Evolutionary conservation across 2,329 filamentous ascomycete species (phyloP).

Genomic region (Bipolaris oryzae): DNA sequence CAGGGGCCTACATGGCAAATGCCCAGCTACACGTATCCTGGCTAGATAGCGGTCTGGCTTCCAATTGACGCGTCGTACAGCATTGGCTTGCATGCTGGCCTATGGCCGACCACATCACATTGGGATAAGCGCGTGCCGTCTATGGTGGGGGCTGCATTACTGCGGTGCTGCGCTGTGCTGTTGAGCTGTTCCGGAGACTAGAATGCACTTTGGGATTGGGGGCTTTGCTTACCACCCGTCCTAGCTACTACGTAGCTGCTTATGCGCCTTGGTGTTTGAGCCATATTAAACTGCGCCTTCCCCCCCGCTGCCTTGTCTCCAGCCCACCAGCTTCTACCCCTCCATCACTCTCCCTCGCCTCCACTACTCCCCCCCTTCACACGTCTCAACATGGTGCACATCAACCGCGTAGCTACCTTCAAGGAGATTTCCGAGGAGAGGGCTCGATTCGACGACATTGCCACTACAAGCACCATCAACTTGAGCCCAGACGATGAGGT

Average conservation of each 20-base stretch:
- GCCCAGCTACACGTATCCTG: background rate
- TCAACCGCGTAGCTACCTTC: slow-evolving; percentile 52
- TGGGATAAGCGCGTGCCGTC: slow-evolving; percentile 11
- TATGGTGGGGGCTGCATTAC: slow-evolving; percentile 21
- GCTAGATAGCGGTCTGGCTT: background rate
- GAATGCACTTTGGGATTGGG: background rate
- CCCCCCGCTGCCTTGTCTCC: background rate
- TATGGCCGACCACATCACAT: background rate
- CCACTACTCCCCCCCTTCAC: background rate
- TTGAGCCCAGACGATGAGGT: slow-evolving; percentile 42
- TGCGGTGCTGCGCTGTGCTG: background rate
- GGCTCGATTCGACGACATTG: slow-evolving; percentile 27
- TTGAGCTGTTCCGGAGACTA: slow-evolving; percentile 6
- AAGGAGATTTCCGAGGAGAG: slow-evolving; percentile 45
- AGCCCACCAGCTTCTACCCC: background rate
- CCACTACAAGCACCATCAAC: slow-evolving; percentile 25
- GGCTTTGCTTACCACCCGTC: background rate
- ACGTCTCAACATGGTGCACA: slow-evolving; percentile 55
- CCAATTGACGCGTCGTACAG: slow-evolving; percentile 8
- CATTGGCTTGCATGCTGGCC: slow-evolving; percentile 7
- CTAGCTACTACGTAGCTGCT: background rate
- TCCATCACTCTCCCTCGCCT: background rate
- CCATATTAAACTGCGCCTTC: slow-evolving; percentile 18
- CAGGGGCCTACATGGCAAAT: background rate
- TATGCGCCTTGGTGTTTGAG: slow-evolving; percentile 5